These are phyloP conservation scores for Fraxinus velutina DNA, from an alignment of 305 asterid species.

Conservation along the genomic window DNA sequence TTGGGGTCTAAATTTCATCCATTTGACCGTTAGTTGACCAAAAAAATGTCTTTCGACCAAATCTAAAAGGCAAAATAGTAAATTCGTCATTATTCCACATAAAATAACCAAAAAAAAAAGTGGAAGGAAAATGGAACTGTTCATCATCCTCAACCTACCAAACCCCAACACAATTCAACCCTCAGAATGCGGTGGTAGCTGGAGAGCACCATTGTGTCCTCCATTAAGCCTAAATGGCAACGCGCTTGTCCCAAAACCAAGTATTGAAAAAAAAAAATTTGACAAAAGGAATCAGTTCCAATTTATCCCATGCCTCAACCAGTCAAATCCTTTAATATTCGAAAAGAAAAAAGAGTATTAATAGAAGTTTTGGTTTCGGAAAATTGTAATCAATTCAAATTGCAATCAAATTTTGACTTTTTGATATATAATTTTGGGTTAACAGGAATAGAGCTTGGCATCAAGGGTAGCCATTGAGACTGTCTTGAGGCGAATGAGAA, in stretches of 20 bases:
- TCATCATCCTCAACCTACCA: too few relatives aligned
- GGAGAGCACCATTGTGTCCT: constrained; percentile 45
- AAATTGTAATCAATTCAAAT: background rate
- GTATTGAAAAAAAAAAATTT: constrained; percentile 23
- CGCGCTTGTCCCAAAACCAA: constrained; percentile 53
- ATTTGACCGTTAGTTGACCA: background rate
- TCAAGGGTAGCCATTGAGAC: constrained; percentile 52
- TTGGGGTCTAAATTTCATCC: too few relatives aligned
- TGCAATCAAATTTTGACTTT: constrained; percentile 1
- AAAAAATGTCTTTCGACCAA: background rate
- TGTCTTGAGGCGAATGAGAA: constrained; percentile 47
- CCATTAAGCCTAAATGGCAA: constrained; percentile 57
- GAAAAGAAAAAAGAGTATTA: background rate
- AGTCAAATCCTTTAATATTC: background rate
- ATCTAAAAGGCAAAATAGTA: too few relatives aligned
- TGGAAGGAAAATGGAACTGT: too few relatives aligned
- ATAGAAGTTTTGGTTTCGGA: background rate
- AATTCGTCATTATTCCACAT: background rate
- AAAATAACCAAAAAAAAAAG: too few relatives aligned
- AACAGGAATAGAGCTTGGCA: constrained; percentile 35
- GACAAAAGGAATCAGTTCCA: constrained; percentile 2
- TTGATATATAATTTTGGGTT: too few relatives aligned
- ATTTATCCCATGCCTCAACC: background rate
- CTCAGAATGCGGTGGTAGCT: constrained; percentile 34
- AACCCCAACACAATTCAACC: too few relatives aligned